These are phyloP conservation scores for Barnettozyma pratensis DNA, from an alignment of 805 yeast genomes.

Conservation along the genomic window DNA sequence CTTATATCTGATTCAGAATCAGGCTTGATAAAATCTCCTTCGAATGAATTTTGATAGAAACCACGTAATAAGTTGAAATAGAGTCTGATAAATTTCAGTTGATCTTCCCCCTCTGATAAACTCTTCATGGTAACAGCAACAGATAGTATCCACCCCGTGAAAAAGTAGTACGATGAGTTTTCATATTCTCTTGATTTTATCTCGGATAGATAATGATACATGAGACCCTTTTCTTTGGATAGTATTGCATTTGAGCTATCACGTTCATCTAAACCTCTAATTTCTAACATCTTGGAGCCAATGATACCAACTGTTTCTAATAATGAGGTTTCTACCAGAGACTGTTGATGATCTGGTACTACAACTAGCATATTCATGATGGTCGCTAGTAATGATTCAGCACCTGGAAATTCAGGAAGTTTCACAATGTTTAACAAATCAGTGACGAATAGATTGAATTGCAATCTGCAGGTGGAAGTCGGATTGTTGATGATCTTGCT, in stretches of 20 bases:
- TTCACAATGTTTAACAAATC: conserved; percentile 49
- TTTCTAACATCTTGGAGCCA: conserved; percentile 43
- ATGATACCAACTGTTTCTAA: conserved; percentile 59
- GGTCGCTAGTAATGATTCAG: conserved; percentile 44
- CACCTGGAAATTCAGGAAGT: conserved; percentile 59
- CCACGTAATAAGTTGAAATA: not conserved
- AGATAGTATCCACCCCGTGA: conserved; percentile 18
- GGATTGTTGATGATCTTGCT: conserved; percentile 27
- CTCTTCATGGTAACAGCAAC: not conserved
- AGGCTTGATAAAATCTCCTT: not conserved
- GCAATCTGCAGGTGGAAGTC: conserved; percentile 28
- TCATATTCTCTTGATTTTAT: not conserved
- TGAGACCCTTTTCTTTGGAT: conserved; percentile 1
- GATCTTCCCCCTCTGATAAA: not conserved
- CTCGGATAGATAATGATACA: conserved; percentile 4
- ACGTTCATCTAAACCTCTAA: conserved; percentile 25
- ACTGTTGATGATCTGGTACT: conserved; percentile 32
- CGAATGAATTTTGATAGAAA: not conserved
- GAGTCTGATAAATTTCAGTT: not conserved
- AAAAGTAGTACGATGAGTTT: conserved; percentile 10
- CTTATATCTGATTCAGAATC: not conserved
- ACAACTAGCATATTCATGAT: conserved; percentile 39
- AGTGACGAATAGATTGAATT: conserved; percentile 48
- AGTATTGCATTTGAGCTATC: not conserved
- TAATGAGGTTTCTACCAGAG: conserved; percentile 42